These are phyloP conservation scores for Picea abies DNA, from an alignment of 83 land plant species.

Conservation along the genomic window DNA sequence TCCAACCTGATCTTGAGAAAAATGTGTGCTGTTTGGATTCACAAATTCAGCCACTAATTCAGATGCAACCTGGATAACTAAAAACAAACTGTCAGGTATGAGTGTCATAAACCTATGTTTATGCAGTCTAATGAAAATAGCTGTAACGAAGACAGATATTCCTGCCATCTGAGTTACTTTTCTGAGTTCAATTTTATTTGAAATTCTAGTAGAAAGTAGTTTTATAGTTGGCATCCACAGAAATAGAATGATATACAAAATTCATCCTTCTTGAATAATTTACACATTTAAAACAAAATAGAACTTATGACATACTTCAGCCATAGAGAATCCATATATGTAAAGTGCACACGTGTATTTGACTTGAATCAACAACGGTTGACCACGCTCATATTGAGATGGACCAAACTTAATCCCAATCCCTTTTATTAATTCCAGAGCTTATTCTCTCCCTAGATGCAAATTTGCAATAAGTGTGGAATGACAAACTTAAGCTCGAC, in stretches of 20 bases:
- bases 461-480: too few species aligned
- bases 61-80: conserved; percentile 50
- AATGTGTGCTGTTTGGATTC: conserved; percentile 39
- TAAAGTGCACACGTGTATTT: background rate
- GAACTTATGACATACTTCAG: background rate
- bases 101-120: background rate
- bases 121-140: background rate
- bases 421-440: too few species aligned
- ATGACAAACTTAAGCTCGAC: too few species aligned
- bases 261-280: background rate
- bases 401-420: too few species aligned
- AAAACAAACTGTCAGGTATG: conserved; percentile 9
- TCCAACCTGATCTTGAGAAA: conserved; percentile 58
- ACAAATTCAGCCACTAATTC: conserved; percentile 59
- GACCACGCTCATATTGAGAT: background rate
- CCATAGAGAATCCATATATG: background rate
- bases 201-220: background rate
- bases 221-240: background rate
- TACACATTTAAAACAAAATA: background rate
- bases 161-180: background rate
- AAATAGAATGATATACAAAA: background rate
- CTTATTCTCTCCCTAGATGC: too few species aligned
- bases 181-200: background rate
- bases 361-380: background rate
- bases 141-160: background rate